These are phyloP conservation scores for Ustilago shanxiensis DNA, from an alignment of 1,284 basidiomycete species.

Conservation along the genomic window DNA sequence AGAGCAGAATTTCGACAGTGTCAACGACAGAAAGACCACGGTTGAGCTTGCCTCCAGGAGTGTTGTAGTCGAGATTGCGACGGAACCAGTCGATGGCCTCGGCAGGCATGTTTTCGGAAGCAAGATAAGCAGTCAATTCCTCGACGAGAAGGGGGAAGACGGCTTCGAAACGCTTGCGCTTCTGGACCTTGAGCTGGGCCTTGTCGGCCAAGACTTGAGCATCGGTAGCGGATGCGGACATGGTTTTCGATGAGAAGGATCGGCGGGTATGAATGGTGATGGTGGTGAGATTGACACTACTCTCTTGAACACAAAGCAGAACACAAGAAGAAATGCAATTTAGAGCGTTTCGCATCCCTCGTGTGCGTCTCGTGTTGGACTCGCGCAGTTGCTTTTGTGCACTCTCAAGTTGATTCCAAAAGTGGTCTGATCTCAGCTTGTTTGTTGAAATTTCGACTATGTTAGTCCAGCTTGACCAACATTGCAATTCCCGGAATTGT, in stretches of 20 bases:
- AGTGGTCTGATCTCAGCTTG: conserved; percentile 35
- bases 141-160: conserved; percentile 75
- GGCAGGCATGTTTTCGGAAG: conserved; percentile 76
- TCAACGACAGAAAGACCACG: conserved; percentile 95
- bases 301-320: neutral
- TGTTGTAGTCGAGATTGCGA: conserved; percentile 84
- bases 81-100: conserved; percentile 86
- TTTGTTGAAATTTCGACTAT: no score
- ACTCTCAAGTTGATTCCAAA: conserved; percentile 11
- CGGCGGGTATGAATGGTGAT: neutral
- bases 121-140: conserved; percentile 77
- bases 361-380: conserved; percentile 13
- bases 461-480: neutral
- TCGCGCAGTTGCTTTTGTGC: conserved; percentile 9
- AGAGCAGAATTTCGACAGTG: conserved; percentile 84
- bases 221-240: conserved; percentile 37
- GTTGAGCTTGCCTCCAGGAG: conserved; percentile 96
- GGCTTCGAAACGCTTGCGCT: conserved; percentile 72
- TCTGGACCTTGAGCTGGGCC: conserved; percentile 65
- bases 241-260: no score
- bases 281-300: conserved; percentile 1
- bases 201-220: conserved; percentile 44
- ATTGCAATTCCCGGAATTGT: neutral
- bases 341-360: neutral
- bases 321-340: conserved; percentile 9